phyloP scores from a whole-genome alignment of 2,329 filamentous ascomycete genomes.

The Apiospora hydei region DNA sequence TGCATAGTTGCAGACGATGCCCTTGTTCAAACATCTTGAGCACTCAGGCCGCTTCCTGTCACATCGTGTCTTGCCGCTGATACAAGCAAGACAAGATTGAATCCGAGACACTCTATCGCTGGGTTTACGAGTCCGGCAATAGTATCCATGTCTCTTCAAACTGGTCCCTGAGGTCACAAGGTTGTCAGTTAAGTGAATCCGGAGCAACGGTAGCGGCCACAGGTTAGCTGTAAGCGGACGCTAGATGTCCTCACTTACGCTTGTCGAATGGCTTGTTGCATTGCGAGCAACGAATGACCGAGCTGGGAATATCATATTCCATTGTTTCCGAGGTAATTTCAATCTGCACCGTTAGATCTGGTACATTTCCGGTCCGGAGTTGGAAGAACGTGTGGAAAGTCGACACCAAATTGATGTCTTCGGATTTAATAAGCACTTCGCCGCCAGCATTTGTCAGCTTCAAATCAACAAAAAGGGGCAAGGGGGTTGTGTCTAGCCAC shows the following conservation, averaged over 20 bases:
- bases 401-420: neutral
- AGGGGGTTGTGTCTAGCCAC: neutral
- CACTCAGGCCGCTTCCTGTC: conserved; percentile 47
- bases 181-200: neutral
- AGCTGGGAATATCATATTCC: neutral
- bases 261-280: conserved; percentile 52
- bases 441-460: neutral
- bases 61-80: conserved; percentile 46
- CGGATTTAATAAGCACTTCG: neutral
- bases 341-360: conserved; percentile 4
- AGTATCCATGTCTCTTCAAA: conserved; percentile 53
- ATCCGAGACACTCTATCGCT: conserved; percentile 33
- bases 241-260: too few species aligned
- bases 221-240: conserved; percentile 23
- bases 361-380: too few species aligned
- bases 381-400: neutral
- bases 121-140: conserved; percentile 48
- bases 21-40: conserved; percentile 46
- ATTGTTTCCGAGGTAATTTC: neutral
- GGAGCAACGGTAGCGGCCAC: conserved; percentile 26
- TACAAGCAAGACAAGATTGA: conserved; percentile 48
- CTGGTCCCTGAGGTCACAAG: conserved; percentile 44
- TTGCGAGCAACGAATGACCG: conserved; percentile 44
- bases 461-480: neutral
- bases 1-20: conserved; percentile 46